These are phyloP conservation scores for Stagonosporopsis rhizophila DNA, from an alignment of 2,329 filamentous ascomycete genomes.

Conservation along the genomic window DNA sequence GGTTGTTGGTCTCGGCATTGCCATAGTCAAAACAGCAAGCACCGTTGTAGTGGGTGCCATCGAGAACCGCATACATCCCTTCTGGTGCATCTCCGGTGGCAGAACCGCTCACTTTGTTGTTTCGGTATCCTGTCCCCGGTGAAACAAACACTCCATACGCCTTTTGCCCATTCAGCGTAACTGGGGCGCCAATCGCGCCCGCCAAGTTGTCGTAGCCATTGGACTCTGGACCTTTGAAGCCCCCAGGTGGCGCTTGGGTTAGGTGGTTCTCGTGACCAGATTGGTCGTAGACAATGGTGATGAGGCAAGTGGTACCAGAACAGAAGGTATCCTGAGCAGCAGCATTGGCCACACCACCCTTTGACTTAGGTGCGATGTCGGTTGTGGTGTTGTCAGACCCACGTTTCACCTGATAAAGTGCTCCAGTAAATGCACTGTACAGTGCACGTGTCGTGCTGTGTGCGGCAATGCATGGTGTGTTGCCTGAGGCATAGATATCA, in stretches of 20 bases:
- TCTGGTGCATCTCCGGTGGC: slow-evolving; percentile 64
- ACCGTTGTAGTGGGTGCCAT: slow-evolving; percentile 66
- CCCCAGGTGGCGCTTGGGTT: slow-evolving; percentile 66
- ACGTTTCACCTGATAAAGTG: slow-evolving; percentile 67
- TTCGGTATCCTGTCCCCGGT: slow-evolving; percentile 69
- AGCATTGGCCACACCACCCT: slow-evolving; percentile 69
- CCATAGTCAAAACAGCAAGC: slow-evolving; percentile 60
- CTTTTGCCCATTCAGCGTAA: slow-evolving; percentile 66
- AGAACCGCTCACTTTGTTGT: slow-evolving; percentile 60
- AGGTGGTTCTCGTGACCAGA: slow-evolving; percentile 68
- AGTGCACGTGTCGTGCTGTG: slow-evolving; percentile 71
- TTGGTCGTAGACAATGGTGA: slow-evolving; percentile 71
- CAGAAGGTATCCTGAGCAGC: slow-evolving; percentile 69
- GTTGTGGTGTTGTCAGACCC: slow-evolving; percentile 59
- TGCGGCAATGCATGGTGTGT: slow-evolving; percentile 69
- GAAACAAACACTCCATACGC: slow-evolving; percentile 70
- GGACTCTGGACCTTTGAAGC: slow-evolving; percentile 62
- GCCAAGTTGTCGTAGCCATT: slow-evolving; percentile 68
- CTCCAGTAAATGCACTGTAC: slow-evolving; percentile 60
- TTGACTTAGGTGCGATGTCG: slow-evolving; percentile 59
- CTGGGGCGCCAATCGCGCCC: slow-evolving; percentile 65
- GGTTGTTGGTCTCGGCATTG: slow-evolving; percentile 51
- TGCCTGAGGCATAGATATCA: slow-evolving; percentile 66
- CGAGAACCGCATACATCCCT: slow-evolving; percentile 67
- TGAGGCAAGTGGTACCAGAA: slow-evolving; percentile 66